A percentile compares a stretch with the other conserved stretches of the same genome.
phyloP scores from a whole-genome alignment of 1,284 basidiomycete species.

The Cryptococcus depauperatus region DNA sequence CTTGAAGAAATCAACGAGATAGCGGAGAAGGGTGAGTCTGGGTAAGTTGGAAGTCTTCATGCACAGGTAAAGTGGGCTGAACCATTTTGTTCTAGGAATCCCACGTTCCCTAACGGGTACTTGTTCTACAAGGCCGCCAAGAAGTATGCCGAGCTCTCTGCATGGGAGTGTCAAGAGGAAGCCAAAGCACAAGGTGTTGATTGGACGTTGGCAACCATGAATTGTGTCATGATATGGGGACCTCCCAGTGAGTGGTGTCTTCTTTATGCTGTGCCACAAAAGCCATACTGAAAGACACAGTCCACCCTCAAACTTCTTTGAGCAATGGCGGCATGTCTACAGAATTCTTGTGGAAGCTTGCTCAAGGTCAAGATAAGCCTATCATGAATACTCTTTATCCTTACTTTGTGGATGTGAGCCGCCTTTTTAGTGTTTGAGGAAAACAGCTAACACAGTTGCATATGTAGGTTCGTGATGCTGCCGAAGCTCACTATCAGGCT shows the following conservation, averaged over 20 bases:
- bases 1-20: conserved; percentile 20
- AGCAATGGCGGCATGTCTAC: conserved; percentile 23
- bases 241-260: conserved; percentile 12
- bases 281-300: neutral
- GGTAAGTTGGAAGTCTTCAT: conserved; percentile 6
- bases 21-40: conserved; percentile 8
- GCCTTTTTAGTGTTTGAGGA: neutral
- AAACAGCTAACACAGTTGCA: neutral
- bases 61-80: neutral
- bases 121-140: conserved; percentile 31
- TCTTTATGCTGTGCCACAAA: neutral
- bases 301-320: conserved; percentile 19
- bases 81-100: conserved; percentile 1
- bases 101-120: conserved; percentile 1
- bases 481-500: conserved; percentile 27
- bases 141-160: conserved; percentile 32
- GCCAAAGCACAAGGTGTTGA: conserved; percentile 9
- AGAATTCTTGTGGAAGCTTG: conserved; percentile 15
- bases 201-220: conserved; percentile 22
- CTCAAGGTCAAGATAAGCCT: conserved; percentile 14
- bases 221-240: conserved; percentile 19
- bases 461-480: conserved; percentile 23
- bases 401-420: conserved; percentile 17
- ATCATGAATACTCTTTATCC: conserved; percentile 17
- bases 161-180: conserved; percentile 18